Evolutionary conservation across 768 basidiomycete genomes (phyloP).

Genomic region (Boletus speciosus): DNA sequence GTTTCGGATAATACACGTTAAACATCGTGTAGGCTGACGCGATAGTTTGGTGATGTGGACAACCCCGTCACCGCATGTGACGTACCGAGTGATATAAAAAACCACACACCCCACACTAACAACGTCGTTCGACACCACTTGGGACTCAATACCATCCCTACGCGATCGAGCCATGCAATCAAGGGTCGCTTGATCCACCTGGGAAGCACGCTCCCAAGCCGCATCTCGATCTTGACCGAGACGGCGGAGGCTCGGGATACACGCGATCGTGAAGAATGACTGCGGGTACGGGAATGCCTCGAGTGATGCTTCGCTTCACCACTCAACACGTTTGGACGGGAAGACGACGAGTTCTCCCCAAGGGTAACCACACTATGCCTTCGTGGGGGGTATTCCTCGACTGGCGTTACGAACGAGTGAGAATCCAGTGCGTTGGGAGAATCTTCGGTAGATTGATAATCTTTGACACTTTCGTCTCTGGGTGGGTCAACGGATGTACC

Average conservation of each 20-base stretch:
- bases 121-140: conserved; percentile 77
- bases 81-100: conserved; percentile 71
- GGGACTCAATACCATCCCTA: conserved; percentile 66
- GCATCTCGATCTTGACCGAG: conserved; percentile 38
- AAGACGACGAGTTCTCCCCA: conserved; percentile 26
- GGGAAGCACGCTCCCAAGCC: conserved; percentile 45
- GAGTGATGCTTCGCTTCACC: conserved; percentile 18
- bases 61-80: neutral
- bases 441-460: conserved; percentile 29
- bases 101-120: conserved; percentile 79
- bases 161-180: conserved; percentile 64
- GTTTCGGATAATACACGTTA: conserved; percentile 86
- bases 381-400: conserved; percentile 27
- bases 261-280: conserved; percentile 6
- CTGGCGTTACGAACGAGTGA: conserved; percentile 21
- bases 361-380: conserved; percentile 25
- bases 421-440: conserved; percentile 30
- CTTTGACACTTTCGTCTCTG: conserved; percentile 21
- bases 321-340: conserved; percentile 2
- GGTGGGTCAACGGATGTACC: conserved; percentile 2
- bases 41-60: neutral
- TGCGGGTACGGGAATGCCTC: neutral
- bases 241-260: conserved; percentile 33
- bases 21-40: conserved; percentile 83
- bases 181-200: conserved; percentile 55